Evolutionary conservation across 495 filamentous ascomycete genomes (phyloP).

Genomic region (Talaromyces adpressus): DNA sequence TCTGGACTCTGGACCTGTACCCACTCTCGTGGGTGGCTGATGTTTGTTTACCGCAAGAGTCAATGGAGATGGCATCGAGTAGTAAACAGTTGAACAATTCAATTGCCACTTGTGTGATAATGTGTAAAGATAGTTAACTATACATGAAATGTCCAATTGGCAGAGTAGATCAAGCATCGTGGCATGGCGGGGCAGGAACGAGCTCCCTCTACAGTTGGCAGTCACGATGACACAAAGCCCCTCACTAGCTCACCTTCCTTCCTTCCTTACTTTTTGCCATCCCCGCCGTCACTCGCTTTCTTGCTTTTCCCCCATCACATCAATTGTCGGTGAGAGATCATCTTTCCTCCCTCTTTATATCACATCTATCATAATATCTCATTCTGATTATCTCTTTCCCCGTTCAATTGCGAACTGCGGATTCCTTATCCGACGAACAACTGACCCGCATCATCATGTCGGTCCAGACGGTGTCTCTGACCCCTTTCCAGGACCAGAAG

Average conservation of each 20-base stretch:
- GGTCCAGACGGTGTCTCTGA: conserved; percentile 66
- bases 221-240: conserved; percentile 3
- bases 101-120: background rate
- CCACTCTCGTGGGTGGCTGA: background rate
- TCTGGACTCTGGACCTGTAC: background rate
- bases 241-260: background rate
- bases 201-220: background rate
- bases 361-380: background rate
- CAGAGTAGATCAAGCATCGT: background rate
- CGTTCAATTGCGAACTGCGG: background rate
- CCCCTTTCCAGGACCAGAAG: conserved; percentile 90
- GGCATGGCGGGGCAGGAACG: background rate
- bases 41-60: background rate
- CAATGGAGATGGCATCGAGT: background rate
- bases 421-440: background rate
- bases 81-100: background rate
- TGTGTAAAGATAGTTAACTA: background rate
- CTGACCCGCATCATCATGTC: conserved; percentile 45
- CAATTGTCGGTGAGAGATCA: background rate
- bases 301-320: background rate
- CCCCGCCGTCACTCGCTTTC: background rate
- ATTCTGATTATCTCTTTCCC: conserved; percentile 6
- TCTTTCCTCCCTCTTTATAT: background rate
- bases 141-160: background rate
- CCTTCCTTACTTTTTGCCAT: background rate